Conservation (phyloP, 1,284 basidiomycete species). For the Rhizoctonia solani region DNA sequence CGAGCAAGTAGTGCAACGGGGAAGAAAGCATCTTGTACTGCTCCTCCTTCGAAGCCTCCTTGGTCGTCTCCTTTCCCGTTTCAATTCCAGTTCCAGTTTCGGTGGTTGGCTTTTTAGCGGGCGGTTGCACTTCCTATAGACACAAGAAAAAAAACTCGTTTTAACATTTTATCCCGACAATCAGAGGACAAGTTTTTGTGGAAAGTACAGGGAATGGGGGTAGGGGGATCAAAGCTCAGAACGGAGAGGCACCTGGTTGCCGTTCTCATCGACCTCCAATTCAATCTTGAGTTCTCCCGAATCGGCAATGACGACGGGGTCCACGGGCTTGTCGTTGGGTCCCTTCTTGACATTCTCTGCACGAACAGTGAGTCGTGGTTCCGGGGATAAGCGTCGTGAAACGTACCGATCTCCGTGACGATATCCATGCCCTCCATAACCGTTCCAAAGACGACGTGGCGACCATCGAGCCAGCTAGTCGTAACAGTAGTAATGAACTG, state of each 20-base stretch:
- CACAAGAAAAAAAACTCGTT: slow-evolving; percentile 19
- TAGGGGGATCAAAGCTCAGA: slow-evolving; percentile 76
- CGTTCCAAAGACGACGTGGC: slow-evolving; percentile 88
- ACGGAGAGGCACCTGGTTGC: slow-evolving; percentile 87
- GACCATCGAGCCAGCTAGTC: slow-evolving; percentile 77
- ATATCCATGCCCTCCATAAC: slow-evolving; percentile 91
- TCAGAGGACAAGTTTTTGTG: slow-evolving; percentile 24
- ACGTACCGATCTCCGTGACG: slow-evolving; percentile 70
- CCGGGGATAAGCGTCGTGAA: neutral
- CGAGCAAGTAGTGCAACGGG: slow-evolving; percentile 49
- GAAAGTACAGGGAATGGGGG: slow-evolving; percentile 15
- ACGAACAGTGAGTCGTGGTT: slow-evolving; percentile 12
- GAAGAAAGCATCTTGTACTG: slow-evolving; percentile 43
- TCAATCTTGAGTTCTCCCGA: slow-evolving; percentile 81
- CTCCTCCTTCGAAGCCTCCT: slow-evolving; percentile 20
- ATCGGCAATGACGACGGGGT: slow-evolving; percentile 76
- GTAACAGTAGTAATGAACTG: slow-evolving; percentile 82
- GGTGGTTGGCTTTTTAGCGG: slow-evolving; percentile 8
- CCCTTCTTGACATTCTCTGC: slow-evolving; percentile 73
- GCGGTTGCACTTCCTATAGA: slow-evolving; percentile 37
- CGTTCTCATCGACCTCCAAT: slow-evolving; percentile 60
- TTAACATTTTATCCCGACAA: slow-evolving; percentile 34
- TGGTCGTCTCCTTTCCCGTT: slow-evolving; percentile 30
- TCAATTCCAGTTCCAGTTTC: too few species aligned
- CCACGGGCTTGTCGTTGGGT: slow-evolving; percentile 66